Evolutionary conservation across 2,329 filamentous ascomycete genomes (phyloP), one percentile per base, ranked within the genome.

Genomic region (Ophiostoma piceae): DNA sequence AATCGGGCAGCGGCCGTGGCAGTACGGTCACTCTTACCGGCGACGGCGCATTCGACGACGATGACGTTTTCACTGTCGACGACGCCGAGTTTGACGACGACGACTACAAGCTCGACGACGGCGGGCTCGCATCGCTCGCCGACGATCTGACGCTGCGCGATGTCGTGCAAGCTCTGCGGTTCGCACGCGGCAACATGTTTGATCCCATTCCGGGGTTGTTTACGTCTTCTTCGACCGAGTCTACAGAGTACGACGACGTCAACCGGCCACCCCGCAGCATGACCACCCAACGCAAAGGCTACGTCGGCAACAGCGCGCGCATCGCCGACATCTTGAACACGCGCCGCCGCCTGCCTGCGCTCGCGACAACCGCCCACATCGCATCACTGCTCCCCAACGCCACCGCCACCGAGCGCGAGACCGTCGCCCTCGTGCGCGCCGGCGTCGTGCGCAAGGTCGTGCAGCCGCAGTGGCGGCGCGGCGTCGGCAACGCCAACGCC

Each of bases 281-380:
- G 35, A 35, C 35, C 35, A 5, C 35, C 1, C 35, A 35, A 8
- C 26, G 35, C 9, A 14, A 22, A 16, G 70, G 71, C 29, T 72
- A 69, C 12, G 71, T 74, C 14, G 73, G 72, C 65, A 72, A 72
- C 73, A 73, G 73, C 71, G 69, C 73, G 32, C 82, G 88, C 12
- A 87, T 88, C 16, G 82, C 88, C 2, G 85, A 90, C 74, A 79
- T 90, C 19, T 81, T 92, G 68, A 86, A 88, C 72, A 88, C 85
- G 75, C 83, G 89, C 22, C 79, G 78, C 41, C 78, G 78, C 16
- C 77, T 91, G 54, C 88, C 91, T 11, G 87, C 87, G 0, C 80
- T 92, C 29, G 86, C 90, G 5, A 89, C 87, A 0, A 77, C 88
- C 26, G 84, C 87, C 1, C 90, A 93, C 76, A 77, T 93, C 7